A percentile compares a stretch with the other conserved stretches of the same genome.
phyloP scores from a whole-genome alignment of 176 grass and related monocot species.

The Rhynchospora breviuscula region DNA sequence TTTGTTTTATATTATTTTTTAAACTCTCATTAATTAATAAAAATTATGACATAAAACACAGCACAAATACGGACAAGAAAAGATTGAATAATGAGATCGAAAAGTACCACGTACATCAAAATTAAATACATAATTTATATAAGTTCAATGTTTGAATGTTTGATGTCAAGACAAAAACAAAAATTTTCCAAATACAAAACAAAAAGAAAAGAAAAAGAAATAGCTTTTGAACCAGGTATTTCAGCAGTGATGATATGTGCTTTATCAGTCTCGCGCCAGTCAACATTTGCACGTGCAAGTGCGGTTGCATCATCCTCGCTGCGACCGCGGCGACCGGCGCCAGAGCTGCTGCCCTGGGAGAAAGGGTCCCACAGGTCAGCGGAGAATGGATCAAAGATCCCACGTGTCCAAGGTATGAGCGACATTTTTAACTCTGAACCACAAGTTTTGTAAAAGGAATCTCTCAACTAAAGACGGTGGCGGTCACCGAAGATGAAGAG shows the following conservation, averaged over 20 bases:
- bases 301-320: slow-evolving; percentile 23
- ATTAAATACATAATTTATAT: background rate
- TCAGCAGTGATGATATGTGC: slow-evolving; percentile 40
- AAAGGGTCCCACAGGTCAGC: slow-evolving; percentile 35
- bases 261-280: slow-evolving; percentile 41
- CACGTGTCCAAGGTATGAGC: slow-evolving; percentile 33
- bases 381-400: slow-evolving; percentile 32
- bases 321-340: background rate
- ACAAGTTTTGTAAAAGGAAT: background rate
- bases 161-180: too few relatives aligned
- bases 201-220: background rate
- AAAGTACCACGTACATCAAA: too few relatives aligned
- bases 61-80: too few relatives aligned
- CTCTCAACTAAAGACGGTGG: background rate
- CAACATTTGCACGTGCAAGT: slow-evolving; percentile 27
- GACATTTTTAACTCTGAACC: slow-evolving; percentile 7
- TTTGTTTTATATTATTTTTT: too few relatives aligned
- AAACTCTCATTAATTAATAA: too few relatives aligned
- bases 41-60: too few relatives aligned
- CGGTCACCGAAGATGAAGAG: background rate
- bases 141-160: background rate
- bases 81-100: too few relatives aligned
- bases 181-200: background rate
- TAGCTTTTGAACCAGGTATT: slow-evolving; percentile 24
- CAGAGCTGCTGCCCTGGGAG: background rate